Evolutionary conservation across 805 yeast species (phyloP).

Genomic region (Maudiozyma saulgeensis): DNA sequence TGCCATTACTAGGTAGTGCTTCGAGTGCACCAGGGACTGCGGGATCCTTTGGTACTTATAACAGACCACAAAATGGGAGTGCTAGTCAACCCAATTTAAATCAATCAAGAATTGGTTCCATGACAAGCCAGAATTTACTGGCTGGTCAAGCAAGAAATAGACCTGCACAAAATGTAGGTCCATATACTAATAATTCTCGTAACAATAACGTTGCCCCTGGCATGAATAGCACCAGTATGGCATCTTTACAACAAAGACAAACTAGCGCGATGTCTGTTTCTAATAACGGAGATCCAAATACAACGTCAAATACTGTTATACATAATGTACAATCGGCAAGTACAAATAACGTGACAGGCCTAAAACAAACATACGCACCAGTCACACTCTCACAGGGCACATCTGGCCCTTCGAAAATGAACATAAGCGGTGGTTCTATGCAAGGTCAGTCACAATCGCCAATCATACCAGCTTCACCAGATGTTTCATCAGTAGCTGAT

Average conservation of each 20-base stretch:
- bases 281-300: conserved; percentile 12
- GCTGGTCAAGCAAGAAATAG: conserved; percentile 12
- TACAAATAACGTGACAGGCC: conserved; percentile 5
- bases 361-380: background rate
- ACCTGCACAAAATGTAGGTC: conserved; percentile 4
- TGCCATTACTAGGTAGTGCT: conserved; percentile 27
- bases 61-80: conserved; percentile 8
- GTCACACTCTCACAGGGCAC: background rate
- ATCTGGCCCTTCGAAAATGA: background rate
- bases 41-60: background rate
- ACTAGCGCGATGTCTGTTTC: conserved; percentile 19
- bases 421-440: background rate
- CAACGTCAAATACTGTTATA: conserved; percentile 17
- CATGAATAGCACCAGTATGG: conserved; percentile 1
- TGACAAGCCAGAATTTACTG: conserved; percentile 16
- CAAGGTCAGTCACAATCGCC: background rate
- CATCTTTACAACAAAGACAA: conserved; percentile 16
- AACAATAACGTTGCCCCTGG: background rate
- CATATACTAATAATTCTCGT: background rate
- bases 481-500: background rate
- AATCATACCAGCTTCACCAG: background rate
- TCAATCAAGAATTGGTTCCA: conserved; percentile 21
- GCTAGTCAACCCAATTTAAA: conserved; percentile 1
- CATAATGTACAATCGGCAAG: conserved; percentile 8
- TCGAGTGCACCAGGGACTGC: conserved; percentile 14